phyloP scores from a whole-genome alignment of 2,329 filamentous ascomycete genomes.

The Fusarium subglutinans region DNA sequence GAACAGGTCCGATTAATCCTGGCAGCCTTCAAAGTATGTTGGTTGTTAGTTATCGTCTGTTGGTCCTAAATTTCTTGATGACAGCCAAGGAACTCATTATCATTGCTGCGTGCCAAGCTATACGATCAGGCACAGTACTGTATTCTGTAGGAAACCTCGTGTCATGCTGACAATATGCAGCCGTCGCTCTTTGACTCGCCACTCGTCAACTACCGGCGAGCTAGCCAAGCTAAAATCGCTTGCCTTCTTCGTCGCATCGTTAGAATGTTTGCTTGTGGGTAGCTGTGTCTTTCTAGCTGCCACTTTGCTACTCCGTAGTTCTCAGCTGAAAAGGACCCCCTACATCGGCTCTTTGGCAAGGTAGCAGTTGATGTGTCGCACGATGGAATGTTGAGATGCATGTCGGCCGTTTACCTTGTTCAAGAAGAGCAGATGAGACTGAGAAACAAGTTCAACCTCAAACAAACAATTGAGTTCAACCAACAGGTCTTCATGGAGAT shows the following conservation, averaged over 20 bases:
- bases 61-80: slow-evolving; percentile 2
- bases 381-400: neutral
- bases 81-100: neutral
- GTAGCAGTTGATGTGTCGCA: neutral
- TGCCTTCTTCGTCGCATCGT: neutral
- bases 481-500: neutral
- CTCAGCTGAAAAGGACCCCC: slow-evolving; percentile 5
- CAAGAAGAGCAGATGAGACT: neutral
- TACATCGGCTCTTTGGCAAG: slow-evolving; percentile 4
- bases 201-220: slow-evolving; percentile 3
- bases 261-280: neutral
- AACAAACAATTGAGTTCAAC: neutral
- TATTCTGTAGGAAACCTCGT: neutral
- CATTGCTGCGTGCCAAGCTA: slow-evolving; percentile 3
- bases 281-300: neutral
- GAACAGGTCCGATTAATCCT: slow-evolving; percentile 26
- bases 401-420: slow-evolving; percentile 1
- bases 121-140: slow-evolving; percentile 6
- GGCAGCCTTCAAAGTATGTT: slow-evolving; percentile 12
- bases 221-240: neutral
- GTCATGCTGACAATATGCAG: slow-evolving; percentile 2
- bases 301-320: neutral
- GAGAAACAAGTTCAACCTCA: neutral
- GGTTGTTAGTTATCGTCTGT: slow-evolving; percentile 12
- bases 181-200: neutral